Conservation (phyloP, 176 grass and related monocot genomes). For the Ensete ventricosum region DNA sequence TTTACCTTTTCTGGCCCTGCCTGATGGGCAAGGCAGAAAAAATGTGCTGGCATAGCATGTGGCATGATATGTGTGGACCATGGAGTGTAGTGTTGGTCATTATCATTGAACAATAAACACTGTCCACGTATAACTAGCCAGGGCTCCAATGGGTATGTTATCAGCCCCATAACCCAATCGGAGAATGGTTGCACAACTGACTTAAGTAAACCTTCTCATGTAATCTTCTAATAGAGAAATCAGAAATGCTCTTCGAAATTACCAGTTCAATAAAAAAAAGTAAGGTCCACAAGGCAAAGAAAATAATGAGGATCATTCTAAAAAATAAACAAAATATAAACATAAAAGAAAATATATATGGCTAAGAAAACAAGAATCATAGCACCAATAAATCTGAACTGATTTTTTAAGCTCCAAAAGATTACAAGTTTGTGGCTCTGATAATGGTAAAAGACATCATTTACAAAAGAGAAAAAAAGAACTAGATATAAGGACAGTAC, state of each 20-base stretch:
- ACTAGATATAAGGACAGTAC: not conserved
- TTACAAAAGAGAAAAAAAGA: slow-evolving; percentile 10
- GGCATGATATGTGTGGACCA: not conserved
- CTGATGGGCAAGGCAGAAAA: not conserved
- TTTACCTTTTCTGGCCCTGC: not conserved
- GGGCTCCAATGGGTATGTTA: not conserved
- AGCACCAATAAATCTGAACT: not conserved
- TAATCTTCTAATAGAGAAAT: too few relatives aligned
- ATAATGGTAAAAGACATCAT: slow-evolving; percentile 10
- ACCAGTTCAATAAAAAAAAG: not conserved
- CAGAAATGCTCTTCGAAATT: not conserved
- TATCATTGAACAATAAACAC: too few relatives aligned
- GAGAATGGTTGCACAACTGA: not conserved
- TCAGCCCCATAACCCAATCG: not conserved
- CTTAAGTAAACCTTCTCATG: not conserved
- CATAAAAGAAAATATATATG: not conserved
- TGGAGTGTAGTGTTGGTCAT: too few relatives aligned
- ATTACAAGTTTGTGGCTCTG: not conserved
- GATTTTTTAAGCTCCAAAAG: not conserved
- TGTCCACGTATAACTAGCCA: not conserved
- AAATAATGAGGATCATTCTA: not conserved
- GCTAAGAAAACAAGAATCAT: not conserved
- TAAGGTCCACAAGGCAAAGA: not conserved
- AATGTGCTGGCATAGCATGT: not conserved
- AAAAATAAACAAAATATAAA: not conserved